Base-by-base conservation (phyloP, 352 stramenopile species). In the Globisporangium nagaii region DNA sequence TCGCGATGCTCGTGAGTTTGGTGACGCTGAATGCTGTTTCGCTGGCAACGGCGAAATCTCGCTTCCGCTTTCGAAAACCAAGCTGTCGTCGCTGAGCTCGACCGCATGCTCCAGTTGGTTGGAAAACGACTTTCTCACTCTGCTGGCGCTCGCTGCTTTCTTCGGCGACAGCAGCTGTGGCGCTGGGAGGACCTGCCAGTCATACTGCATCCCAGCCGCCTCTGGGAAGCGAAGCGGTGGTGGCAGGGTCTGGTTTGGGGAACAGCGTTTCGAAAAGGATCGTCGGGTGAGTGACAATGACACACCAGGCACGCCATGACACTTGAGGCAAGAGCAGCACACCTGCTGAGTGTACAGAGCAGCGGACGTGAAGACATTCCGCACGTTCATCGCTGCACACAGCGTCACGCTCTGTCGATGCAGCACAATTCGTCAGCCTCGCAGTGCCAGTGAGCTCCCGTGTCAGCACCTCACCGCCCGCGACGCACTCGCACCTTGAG, bases 351-450 rank as follows among this genome's bases (percentile, higher is more conserved):
- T 71, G 58, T 79, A 91, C 7, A 73, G 43, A 11, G 58, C 78
- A 4, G 73, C 62, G 13, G 76, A 88, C 4, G 70, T 70, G 40
- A 89, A 75, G 25, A 90, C 61, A 40, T 88, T 89, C 3, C 83
- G 68, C 8, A 83, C 41, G 28, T 84, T 89, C 68, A 88, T 79
- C 35, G 71, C 73, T 2, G 76, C 68, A 44, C 83, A 91, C 41
- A 88, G 52, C 20, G 74, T 86, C 27, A 90, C 66, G 7, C 67
- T 70, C 73, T 84, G 48, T 32, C 1, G 30, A 35, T 13, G 40
- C 15, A 50, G 19, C 13, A 37, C 31, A n/a, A n/a, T n/a, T n/a
- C n/a, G n/a, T n/a, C n/a, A n/a, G n/a, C n/a, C n/a, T n/a, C n/a
- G n/a, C n/a, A n/a, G n/a, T 24, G 24, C 34, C 30, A 27, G 10